These are phyloP conservation scores for Aspergillus cejpii DNA, from an alignment of 2,329 filamentous ascomycete species.

Conservation along the genomic window DNA sequence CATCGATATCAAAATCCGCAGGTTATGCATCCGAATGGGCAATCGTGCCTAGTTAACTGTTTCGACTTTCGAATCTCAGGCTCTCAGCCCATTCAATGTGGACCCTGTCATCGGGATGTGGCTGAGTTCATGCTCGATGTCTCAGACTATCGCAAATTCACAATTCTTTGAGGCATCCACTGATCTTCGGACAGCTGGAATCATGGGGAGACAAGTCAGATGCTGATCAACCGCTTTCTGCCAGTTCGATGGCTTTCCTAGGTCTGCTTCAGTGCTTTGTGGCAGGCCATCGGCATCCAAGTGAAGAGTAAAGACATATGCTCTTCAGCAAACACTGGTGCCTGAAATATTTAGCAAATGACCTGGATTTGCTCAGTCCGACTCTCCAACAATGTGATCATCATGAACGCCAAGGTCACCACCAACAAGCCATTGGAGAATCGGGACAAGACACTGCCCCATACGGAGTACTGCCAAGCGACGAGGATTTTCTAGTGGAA, in stretches of 20 bases:
- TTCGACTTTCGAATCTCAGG: neutral
- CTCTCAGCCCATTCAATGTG: neutral
- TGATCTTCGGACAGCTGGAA: neutral
- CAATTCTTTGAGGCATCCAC: neutral
- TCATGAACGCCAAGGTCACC: too few relatives aligned
- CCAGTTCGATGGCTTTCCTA: neutral
- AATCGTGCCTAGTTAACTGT: neutral
- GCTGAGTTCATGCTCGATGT: neutral
- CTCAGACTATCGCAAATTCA: neutral
- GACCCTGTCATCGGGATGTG: neutral
- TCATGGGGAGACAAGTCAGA: neutral
- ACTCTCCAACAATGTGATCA: too few relatives aligned
- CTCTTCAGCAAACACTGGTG: too few relatives aligned
- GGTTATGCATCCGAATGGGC: neutral
- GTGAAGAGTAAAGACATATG: too few relatives aligned
- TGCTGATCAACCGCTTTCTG: neutral
- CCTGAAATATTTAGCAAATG: too few relatives aligned
- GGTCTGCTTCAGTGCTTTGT: too few relatives aligned
- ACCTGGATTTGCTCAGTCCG: too few relatives aligned
- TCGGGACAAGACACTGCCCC: too few relatives aligned
- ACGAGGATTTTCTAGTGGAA: too few relatives aligned
- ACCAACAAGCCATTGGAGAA: too few relatives aligned
- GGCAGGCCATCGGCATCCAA: too few relatives aligned
- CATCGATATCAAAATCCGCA: neutral
- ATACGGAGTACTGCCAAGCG: too few relatives aligned